Conservation (phyloP, 1,284 basidiomycete genomes). For the Fomitopsis pinicola region DNA sequence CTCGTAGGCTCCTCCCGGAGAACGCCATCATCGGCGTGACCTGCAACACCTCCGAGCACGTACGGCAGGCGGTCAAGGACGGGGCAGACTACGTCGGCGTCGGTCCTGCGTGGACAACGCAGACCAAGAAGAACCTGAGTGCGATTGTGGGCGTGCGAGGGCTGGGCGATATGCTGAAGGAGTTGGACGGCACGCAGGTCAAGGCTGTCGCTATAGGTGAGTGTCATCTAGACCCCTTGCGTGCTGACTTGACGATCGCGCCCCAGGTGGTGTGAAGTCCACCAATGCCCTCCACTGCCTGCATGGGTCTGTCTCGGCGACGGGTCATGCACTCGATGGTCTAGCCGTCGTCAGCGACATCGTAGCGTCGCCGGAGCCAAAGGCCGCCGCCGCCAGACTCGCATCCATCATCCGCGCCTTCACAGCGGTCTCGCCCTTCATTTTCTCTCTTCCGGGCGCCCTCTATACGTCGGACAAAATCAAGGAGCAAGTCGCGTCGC, state of each 20-base stretch:
- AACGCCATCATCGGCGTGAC: constrained; percentile 80
- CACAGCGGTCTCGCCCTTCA: constrained; percentile 17
- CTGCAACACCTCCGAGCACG: constrained; percentile 69
- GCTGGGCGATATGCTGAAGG: constrained; percentile 60
- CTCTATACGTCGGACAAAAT: constrained; percentile 28
- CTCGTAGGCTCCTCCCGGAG: constrained; percentile 67
- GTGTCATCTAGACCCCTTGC: constrained; percentile 12
- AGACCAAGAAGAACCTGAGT: constrained; percentile 66
- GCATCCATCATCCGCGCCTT: constrained; percentile 42
- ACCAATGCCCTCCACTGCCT: constrained; percentile 70
- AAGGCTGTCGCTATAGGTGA: constrained; percentile 82
- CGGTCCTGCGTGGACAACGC: constrained; percentile 74
- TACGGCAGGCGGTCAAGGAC: constrained; percentile 49
- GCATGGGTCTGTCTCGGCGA: constrained; percentile 62
- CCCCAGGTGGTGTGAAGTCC: constrained; percentile 77
- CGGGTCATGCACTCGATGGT: constrained; percentile 64
- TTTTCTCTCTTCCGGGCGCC: constrained; percentile 15
- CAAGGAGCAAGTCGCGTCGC: constrained; percentile 31
- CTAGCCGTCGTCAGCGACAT: constrained; percentile 93
- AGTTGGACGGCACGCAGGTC: constrained; percentile 58
- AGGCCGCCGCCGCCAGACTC: constrained; percentile 49
- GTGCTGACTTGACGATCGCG: background rate
- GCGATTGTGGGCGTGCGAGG: constrained; percentile 61
- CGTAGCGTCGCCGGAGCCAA: constrained; percentile 64
- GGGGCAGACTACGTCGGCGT: constrained; percentile 86